Evolutionary conservation across 345 rosid species (phyloP).

Genomic region (Moricandia moricandioides): DNA sequence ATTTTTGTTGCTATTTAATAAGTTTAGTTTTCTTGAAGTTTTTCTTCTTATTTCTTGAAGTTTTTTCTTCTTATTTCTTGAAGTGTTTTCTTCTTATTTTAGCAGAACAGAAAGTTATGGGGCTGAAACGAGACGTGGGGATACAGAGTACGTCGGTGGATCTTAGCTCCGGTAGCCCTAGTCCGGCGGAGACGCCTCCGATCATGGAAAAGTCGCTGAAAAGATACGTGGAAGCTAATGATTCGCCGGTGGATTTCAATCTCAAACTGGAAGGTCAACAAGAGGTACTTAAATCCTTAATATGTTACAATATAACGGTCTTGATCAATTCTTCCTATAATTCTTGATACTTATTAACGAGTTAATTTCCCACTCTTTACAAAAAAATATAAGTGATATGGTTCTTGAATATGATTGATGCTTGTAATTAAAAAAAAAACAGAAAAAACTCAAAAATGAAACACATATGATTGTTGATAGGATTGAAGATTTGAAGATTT

Average conservation of each 20-base stretch:
- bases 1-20: not conserved
- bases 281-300: constrained; percentile 41
- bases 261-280: constrained; percentile 41
- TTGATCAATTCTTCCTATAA: not conserved
- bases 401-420: not conserved
- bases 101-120: constrained; percentile 53
- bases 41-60: not conserved
- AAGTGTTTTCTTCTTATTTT: constrained; percentile 7
- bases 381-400: too few species aligned
- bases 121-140: constrained; percentile 72
- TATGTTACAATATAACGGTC: not conserved
- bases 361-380: not conserved
- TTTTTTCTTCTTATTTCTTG: not conserved
- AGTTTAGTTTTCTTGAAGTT: not conserved
- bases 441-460: not conserved
- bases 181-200: constrained; percentile 77
- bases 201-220: constrained; percentile 50
- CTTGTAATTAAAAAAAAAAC: not conserved
- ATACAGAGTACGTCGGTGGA: constrained; percentile 71
- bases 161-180: constrained; percentile 54
- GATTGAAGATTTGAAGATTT: too few species aligned
- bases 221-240: constrained; percentile 48
- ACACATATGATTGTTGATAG: too few species aligned
- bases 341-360: too few species aligned
- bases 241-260: constrained; percentile 41